A percentile compares a stretch with the other conserved stretches of the same genome.
phyloP scores from a whole-genome alignment of 192 early-diverging fungal species.

The Podila epicladia region DNA sequence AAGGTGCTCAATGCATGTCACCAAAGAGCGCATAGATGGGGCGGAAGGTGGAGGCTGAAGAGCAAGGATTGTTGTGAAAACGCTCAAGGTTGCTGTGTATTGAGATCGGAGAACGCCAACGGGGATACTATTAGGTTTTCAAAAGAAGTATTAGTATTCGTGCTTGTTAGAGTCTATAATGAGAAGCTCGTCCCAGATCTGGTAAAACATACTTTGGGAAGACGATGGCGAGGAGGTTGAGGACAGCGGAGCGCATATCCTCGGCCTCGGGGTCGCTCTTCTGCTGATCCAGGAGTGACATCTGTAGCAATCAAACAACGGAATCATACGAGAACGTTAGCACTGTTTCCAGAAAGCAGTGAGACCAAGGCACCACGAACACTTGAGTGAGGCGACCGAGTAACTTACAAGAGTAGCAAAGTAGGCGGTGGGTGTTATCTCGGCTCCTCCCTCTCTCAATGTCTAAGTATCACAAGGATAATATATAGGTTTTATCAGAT shows the following conservation, averaged over 20 bases:
- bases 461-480: slow-evolving; percentile 62
- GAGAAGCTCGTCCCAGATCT: not conserved
- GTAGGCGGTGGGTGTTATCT: slow-evolving; percentile 82
- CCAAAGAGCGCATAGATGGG: slow-evolving; percentile 75
- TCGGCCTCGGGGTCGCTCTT: slow-evolving; percentile 52
- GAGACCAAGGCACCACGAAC: too few species aligned
- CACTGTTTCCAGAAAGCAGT: not conserved
- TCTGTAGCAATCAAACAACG: slow-evolving; percentile 25
- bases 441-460: slow-evolving; percentile 77
- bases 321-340: too few species aligned
- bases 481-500: not conserved
- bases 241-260: slow-evolving; percentile 65
- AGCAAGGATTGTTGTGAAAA: slow-evolving; percentile 74
- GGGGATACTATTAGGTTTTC: slow-evolving; percentile 53
- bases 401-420: slow-evolving; percentile 83
- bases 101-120: slow-evolving; percentile 67
- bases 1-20: slow-evolving; percentile 81
- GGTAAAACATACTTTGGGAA: slow-evolving; percentile 65
- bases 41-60: slow-evolving; percentile 73
- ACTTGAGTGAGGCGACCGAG: not conserved
- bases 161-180: not conserved
- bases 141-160: not conserved
- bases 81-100: slow-evolving; percentile 68
- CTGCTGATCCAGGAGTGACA: slow-evolving; percentile 64
- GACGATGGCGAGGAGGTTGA: slow-evolving; percentile 84